Evolutionary conservation across 2,329 filamentous ascomycete species (phyloP).

Genomic region (Rachicladosporium sp.): DNA sequence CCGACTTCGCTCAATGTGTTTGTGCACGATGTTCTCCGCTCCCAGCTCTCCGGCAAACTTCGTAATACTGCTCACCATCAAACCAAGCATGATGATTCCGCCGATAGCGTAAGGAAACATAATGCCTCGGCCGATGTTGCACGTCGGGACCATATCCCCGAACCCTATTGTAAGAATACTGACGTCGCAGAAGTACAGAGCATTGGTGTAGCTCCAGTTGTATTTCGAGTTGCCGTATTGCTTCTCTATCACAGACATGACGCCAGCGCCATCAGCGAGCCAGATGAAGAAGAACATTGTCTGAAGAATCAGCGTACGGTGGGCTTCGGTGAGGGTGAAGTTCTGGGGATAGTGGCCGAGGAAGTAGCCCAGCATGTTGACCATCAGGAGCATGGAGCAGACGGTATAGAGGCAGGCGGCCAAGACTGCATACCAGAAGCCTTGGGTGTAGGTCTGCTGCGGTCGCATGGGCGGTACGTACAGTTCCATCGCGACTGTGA

Average conservation of each 20-base stretch:
- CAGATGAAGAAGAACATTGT: conserved; percentile 77
- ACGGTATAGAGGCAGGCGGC: conserved; percentile 69
- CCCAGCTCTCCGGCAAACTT: conserved; percentile 50
- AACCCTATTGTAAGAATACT: conserved; percentile 50
- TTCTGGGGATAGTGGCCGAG: conserved; percentile 64
- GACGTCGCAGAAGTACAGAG: conserved; percentile 56
- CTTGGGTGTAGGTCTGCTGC: conserved; percentile 56
- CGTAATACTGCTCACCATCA: conserved; percentile 70
- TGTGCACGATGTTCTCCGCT: conserved; percentile 48
- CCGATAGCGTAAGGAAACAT: conserved; percentile 73
- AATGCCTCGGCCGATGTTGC: conserved; percentile 51
- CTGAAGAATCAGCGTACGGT: conserved; percentile 79
- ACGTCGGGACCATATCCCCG: conserved; percentile 45
- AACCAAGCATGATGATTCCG: conserved; percentile 71
- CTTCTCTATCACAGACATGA: conserved; percentile 44
- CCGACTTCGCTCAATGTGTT: conserved; percentile 45
- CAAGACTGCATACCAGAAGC: conserved; percentile 77
- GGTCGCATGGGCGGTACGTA: conserved; percentile 40
- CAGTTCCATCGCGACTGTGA: conserved; percentile 54
- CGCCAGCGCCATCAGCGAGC: conserved; percentile 60
- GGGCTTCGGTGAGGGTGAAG: conserved; percentile 65
- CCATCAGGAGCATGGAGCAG: conserved; percentile 60
- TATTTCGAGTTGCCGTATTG: conserved; percentile 1
- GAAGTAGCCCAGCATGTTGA: conserved; percentile 69
- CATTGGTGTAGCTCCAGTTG: conserved; percentile 52